Evolutionary conservation across 73 alveolate species (phyloP), one percentile per base, ranked within the genome.

Genomic region (Symbiodinium natans): DNA sequence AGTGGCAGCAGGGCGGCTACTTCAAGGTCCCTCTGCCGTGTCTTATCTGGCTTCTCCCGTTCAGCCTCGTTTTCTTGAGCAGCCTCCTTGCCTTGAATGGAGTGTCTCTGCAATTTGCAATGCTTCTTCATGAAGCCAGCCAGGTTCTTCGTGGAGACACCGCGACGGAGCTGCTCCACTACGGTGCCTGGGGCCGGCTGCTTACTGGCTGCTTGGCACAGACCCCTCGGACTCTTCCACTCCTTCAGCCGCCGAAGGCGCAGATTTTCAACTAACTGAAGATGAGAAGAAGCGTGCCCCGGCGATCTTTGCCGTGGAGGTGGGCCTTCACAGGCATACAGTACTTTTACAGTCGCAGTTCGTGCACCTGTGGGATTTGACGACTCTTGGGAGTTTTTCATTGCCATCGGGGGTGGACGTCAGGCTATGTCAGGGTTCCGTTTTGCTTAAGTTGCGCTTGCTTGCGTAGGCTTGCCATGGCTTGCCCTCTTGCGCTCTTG

Each of bases 1-100:
- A 88, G 68, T 88, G 95, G 95, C 95, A 68, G 39, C 95, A 88
- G 80, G 95, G 95, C 8, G 95, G 95, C 95, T 88, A 88, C 54
- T 88, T 88, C 86, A 88, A 88, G 95, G 95, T 33, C 41, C 39
- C n/a, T 71, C 39, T 10, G 83, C 21, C 29, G 21, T 54, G 74
- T n/a, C n/a, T n/a, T n/a, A n/a, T n/a, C n/a, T n/a, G n/a, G n/a
- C n/a, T n/a, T n/a, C n/a, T n/a, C n/a, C n/a, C n/a, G n/a, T n/a
- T n/a, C n/a, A n/a, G n/a, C n/a, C n/a, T n/a, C n/a, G n/a, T n/a
- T n/a, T n/a, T n/a, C n/a, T n/a, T n/a, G n/a, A n/a, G n/a, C n/a
- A n/a, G n/a, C n/a, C n/a, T n/a, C n/a, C n/a, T n/a, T n/a, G n/a
- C n/a, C n/a, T n/a, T n/a, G n/a, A n/a, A 52, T 52, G 68, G 29